Evolutionary conservation across 176 grass and related monocot species (phyloP).

Genomic region (Musa beccarii): DNA sequence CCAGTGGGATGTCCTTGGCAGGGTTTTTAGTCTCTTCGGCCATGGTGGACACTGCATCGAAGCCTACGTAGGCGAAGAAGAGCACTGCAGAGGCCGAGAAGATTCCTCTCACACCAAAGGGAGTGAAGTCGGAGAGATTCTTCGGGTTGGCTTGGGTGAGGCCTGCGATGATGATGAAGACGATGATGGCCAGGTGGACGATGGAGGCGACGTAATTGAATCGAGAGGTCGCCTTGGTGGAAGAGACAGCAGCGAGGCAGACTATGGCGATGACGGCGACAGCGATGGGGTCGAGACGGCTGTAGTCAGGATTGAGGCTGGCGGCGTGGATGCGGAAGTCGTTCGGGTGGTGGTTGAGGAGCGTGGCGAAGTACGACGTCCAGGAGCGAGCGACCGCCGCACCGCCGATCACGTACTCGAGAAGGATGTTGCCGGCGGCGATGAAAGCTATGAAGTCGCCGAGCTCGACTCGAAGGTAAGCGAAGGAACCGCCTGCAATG

Average conservation of each 20-base stretch:
- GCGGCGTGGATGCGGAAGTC: slow-evolving; percentile 14
- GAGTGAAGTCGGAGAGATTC: slow-evolving; percentile 23
- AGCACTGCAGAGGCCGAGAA: slow-evolving; percentile 28
- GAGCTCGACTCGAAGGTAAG: slow-evolving; percentile 12
- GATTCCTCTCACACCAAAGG: slow-evolving; percentile 24
- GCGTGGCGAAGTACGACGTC: slow-evolving; percentile 19
- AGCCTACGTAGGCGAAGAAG: slow-evolving; percentile 51
- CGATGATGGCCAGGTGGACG: slow-evolving; percentile 1
- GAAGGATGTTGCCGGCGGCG: slow-evolving; percentile 8
- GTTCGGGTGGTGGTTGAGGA: slow-evolving; percentile 9
- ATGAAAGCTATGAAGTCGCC: slow-evolving; percentile 14
- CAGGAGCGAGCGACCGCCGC: slow-evolving; percentile 9
- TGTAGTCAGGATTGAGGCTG: not conserved
- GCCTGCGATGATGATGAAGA: slow-evolving; percentile 6
- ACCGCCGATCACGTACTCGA: slow-evolving; percentile 8
- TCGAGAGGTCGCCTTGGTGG: slow-evolving; percentile 11
- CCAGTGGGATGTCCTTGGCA: slow-evolving; percentile 30
- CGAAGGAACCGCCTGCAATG: slow-evolving; percentile 10
- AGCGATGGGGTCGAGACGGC: slow-evolving; percentile 10
- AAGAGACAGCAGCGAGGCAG: not conserved
- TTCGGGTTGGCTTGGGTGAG: not conserved
- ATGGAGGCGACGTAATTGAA: slow-evolving; percentile 8
- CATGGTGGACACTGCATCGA: slow-evolving; percentile 48
- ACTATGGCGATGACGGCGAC: not conserved
- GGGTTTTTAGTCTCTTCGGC: slow-evolving; percentile 46